phyloP scores from a whole-genome alignment of 2,329 filamentous ascomycete species.

The Phoma sp. region DNA sequence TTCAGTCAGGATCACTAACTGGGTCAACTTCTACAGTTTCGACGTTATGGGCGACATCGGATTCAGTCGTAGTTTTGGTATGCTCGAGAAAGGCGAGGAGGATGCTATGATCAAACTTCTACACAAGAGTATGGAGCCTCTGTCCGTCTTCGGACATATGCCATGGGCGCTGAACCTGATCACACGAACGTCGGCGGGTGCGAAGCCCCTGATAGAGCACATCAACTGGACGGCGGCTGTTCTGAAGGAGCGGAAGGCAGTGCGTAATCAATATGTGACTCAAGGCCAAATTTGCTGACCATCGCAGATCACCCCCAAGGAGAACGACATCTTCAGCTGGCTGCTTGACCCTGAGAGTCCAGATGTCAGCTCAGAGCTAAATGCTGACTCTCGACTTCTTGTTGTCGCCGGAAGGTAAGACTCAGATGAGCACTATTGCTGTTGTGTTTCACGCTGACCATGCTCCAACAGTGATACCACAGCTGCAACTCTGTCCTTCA shows the following conservation, averaged over 20 bases:
- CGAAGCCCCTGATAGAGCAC: constrained; percentile 30
- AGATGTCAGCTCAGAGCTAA: constrained; percentile 30
- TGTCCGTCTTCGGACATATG: constrained; percentile 31
- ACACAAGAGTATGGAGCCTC: constrained; percentile 31
- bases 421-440: too few species aligned
- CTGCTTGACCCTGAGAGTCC: constrained; percentile 29
- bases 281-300: not conserved
- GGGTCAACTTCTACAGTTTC: constrained; percentile 52
- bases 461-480: constrained; percentile 33
- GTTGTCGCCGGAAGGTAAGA: constrained; percentile 41
- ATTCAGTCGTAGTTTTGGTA: constrained; percentile 51
- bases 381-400: constrained; percentile 35
- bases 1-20: constrained; percentile 37
- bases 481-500: constrained; percentile 35
- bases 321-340: constrained; percentile 37
- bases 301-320: constrained; percentile 28
- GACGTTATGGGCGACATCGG: constrained; percentile 58
- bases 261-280: not conserved
- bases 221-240: constrained; percentile 33
- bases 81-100: constrained; percentile 41
- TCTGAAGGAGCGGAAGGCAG: constrained; percentile 35
- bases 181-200: constrained; percentile 23
- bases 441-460: not conserved
- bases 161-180: constrained; percentile 29
- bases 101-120: constrained; percentile 34